phyloP scores from a whole-genome alignment of 805 yeast genomes.

The Hanseniaspora osmophila region DNA sequence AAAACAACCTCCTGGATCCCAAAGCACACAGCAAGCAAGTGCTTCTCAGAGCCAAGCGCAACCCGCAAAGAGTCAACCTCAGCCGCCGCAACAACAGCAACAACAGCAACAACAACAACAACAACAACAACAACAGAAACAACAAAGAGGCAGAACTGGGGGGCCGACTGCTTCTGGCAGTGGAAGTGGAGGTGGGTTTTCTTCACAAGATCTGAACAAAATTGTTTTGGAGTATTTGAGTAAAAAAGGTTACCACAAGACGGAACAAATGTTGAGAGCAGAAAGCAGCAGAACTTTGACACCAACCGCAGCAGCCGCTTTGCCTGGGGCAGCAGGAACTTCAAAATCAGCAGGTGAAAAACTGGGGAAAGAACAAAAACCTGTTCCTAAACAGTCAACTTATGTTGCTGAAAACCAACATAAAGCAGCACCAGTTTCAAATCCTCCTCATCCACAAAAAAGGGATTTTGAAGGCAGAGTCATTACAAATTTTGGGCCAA shows the following conservation, averaged over 20 bases:
- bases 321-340: slow-evolving; percentile 6
- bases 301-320: not conserved
- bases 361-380: not conserved
- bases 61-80: no score
- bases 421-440: slow-evolving; percentile 1
- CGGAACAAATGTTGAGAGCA: slow-evolving; percentile 85
- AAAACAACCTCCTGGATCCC: no score
- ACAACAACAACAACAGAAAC: no score
- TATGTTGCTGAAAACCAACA: no score
- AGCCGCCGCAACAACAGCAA: no score
- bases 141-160: no score
- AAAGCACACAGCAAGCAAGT: no score
- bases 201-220: slow-evolving; percentile 68
- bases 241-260: slow-evolving; percentile 85
- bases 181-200: slow-evolving; percentile 28
- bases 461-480: slow-evolving; percentile 20
- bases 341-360: slow-evolving; percentile 17
- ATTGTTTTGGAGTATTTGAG: slow-evolving; percentile 85
- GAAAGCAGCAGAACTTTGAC: slow-evolving; percentile 53
- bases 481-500: slow-evolving; percentile 32
- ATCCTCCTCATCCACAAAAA: slow-evolving; percentile 10
- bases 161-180: not conserved
- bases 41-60: no score
- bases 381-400: no score
- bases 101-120: no score